Evolutionary conservation across 2,329 filamentous ascomycete species (phyloP).

Genomic region (Tolypocladium inflatum): DNA sequence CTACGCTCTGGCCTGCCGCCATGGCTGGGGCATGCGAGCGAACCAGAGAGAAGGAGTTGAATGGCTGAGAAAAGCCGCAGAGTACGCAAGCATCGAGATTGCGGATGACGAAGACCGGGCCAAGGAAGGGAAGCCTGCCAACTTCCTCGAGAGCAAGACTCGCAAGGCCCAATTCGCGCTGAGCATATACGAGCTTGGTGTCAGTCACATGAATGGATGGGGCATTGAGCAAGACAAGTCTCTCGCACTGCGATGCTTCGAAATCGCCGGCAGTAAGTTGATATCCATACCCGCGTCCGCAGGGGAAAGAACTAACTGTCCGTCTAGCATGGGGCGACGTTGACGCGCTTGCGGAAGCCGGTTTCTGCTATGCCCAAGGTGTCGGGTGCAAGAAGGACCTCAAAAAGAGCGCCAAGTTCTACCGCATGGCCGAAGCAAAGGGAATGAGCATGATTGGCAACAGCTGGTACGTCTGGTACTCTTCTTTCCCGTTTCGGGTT

Average conservation of each 20-base stretch:
- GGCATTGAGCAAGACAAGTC: constrained; percentile 87
- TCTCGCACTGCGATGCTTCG: constrained; percentile 84
- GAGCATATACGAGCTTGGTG: constrained; percentile 91
- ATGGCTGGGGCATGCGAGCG: constrained; percentile 95
- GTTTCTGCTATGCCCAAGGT: constrained; percentile 92
- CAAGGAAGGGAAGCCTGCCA: constrained; percentile 53
- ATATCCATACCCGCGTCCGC: neutral
- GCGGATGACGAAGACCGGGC: constrained; percentile 66
- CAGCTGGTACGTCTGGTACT: constrained; percentile 65
- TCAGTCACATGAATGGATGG: constrained; percentile 98
- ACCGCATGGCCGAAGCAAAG: constrained; percentile 81
- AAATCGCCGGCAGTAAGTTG: constrained; percentile 75
- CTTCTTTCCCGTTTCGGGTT: neutral
- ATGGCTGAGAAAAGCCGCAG: constrained; percentile 87
- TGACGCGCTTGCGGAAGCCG: constrained; percentile 87
- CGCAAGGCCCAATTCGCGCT: constrained; percentile 89
- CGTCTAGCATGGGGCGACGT: constrained; percentile 76
- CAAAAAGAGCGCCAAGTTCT: constrained; percentile 87
- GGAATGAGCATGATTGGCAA: constrained; percentile 98
- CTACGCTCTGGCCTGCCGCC: constrained; percentile 87
- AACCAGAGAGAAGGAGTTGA: constrained; percentile 84
- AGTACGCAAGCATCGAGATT: constrained; percentile 72
- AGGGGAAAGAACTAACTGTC: neutral
- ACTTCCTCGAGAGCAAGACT: constrained; percentile 64
- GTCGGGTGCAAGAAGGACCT: constrained; percentile 92